These are phyloP conservation scores for Fomitopsis pinicola DNA, from an alignment of 1,284 basidiomycete genomes.

Conservation along the genomic window DNA sequence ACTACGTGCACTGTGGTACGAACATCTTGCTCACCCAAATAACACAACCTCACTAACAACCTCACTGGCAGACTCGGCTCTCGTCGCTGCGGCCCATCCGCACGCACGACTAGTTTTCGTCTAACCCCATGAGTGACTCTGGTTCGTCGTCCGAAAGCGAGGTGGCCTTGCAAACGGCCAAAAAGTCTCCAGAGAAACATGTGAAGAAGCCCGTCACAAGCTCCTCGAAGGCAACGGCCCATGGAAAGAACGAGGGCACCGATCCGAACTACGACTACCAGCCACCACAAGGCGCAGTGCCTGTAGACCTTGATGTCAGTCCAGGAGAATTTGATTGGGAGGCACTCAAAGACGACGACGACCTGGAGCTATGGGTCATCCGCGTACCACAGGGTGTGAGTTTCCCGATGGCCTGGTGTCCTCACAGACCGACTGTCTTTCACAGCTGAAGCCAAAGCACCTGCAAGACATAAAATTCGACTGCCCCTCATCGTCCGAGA, in stretches of 20 bases:
- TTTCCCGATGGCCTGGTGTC: constrained; percentile 7
- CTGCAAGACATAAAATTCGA: constrained; percentile 49
- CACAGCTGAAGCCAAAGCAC: constrained; percentile 61
- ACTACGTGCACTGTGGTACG: too few species aligned
- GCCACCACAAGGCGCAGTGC: constrained; percentile 46
- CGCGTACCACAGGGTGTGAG: constrained; percentile 63
- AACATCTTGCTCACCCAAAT: too few species aligned
- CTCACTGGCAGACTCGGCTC: too few species aligned
- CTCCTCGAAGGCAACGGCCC: constrained; percentile 11
- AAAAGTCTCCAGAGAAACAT: constrained; percentile 14
- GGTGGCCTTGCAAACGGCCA: not conserved
- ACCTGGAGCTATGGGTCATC: constrained; percentile 67
- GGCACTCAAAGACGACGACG: constrained; percentile 48
- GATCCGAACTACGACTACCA: constrained; percentile 50
- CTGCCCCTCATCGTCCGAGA: constrained; percentile 33
- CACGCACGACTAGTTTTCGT: not conserved
- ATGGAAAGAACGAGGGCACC: constrained; percentile 44
- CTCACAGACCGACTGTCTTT: not conserved
- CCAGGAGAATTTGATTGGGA: constrained; percentile 66
- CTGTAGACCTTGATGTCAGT: constrained; percentile 41
- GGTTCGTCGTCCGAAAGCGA: constrained; percentile 19
- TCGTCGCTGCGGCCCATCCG: not conserved
- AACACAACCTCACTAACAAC: too few species aligned
- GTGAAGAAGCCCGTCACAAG: not conserved
- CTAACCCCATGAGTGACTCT: constrained; percentile 15